Conservation (phyloP, 2,329 filamentous ascomycete genomes). For the Tympanopsis confertula region DNA sequence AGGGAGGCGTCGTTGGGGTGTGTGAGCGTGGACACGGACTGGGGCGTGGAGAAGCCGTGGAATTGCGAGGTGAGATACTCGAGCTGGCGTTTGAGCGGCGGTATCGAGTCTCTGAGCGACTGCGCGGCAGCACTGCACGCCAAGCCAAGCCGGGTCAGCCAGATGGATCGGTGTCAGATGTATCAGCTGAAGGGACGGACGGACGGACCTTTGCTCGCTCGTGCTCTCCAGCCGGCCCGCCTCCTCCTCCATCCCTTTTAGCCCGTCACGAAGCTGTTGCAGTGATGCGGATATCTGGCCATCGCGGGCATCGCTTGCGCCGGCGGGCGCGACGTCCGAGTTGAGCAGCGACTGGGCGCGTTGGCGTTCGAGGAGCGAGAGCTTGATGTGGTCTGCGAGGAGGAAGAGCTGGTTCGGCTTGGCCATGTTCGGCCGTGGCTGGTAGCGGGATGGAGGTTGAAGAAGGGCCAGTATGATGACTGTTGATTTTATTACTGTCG, state of each 20-base stretch:
- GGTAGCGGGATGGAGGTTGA: too few relatives aligned
- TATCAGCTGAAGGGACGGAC: constrained; percentile 1
- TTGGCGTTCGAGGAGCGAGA: constrained; percentile 88
- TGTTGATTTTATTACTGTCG: too few relatives aligned
- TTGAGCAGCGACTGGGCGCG: constrained; percentile 63
- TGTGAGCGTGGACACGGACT: constrained; percentile 36
- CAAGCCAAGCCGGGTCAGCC: constrained; percentile 11
- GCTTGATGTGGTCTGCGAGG: constrained; percentile 90
- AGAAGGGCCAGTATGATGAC: too few relatives aligned
- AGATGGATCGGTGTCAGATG: constrained; percentile 2
- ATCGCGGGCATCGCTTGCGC: constrained; percentile 72
- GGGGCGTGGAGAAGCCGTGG: constrained; percentile 46
- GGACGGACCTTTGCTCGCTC: constrained; percentile 48
- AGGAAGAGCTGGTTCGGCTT: constrained; percentile 73
- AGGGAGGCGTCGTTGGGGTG: constrained; percentile 55
- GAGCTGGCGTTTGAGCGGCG: constrained; percentile 62
- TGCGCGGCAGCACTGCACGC: constrained; percentile 30
- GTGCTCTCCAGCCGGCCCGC: constrained; percentile 49
- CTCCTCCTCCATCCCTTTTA: constrained; percentile 58
- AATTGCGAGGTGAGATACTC: constrained; percentile 71
- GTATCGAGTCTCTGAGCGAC: constrained; percentile 50
- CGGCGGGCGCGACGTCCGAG: constrained; percentile 27
- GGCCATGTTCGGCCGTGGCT: constrained; percentile 34
- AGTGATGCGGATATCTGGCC: constrained; percentile 80
- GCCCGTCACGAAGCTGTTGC: constrained; percentile 72